phyloP scores from a whole-genome alignment of 2,329 filamentous ascomycete species.

The Fusarium anthophilum region DNA sequence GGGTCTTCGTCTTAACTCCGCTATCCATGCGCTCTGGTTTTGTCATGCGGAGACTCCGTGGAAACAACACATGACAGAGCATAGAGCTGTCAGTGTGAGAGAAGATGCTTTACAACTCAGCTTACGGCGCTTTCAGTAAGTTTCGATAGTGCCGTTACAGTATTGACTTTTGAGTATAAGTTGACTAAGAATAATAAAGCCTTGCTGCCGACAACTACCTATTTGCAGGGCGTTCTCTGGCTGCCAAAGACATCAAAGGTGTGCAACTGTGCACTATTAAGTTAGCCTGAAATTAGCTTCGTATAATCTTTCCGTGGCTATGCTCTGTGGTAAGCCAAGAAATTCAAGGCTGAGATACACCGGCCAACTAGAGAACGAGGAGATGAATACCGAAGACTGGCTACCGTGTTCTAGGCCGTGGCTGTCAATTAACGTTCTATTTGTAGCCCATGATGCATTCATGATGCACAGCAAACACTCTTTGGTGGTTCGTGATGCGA shows the following conservation, averaged over 20 bases:
- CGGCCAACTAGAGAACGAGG: constrained; percentile 10
- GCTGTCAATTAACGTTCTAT: neutral
- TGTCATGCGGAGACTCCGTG: constrained; percentile 8
- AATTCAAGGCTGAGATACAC: constrained; percentile 10
- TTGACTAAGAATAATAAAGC: neutral
- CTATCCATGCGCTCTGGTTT: neutral
- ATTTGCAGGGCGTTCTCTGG: constrained; percentile 1
- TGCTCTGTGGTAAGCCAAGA: constrained; percentile 5
- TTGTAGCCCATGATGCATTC: neutral
- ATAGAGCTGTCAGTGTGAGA: neutral
- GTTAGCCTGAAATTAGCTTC: neutral
- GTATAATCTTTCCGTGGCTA: neutral
- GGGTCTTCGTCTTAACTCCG: neutral
- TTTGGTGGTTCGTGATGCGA: neutral
- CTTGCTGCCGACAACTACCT: neutral
- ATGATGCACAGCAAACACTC: neutral
- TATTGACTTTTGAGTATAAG: neutral
- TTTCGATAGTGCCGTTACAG: neutral
- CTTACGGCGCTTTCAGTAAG: neutral
- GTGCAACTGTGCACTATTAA: neutral
- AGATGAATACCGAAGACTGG: neutral
- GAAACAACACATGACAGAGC: neutral
- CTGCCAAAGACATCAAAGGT: neutral
- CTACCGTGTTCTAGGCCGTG: neutral
- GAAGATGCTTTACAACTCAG: neutral